A percentile compares a stretch with the other conserved stretches of the same genome.
Conservation (phyloP, 1,284 basidiomycete genomes). For the Heterobasidion occidentale region DNA sequence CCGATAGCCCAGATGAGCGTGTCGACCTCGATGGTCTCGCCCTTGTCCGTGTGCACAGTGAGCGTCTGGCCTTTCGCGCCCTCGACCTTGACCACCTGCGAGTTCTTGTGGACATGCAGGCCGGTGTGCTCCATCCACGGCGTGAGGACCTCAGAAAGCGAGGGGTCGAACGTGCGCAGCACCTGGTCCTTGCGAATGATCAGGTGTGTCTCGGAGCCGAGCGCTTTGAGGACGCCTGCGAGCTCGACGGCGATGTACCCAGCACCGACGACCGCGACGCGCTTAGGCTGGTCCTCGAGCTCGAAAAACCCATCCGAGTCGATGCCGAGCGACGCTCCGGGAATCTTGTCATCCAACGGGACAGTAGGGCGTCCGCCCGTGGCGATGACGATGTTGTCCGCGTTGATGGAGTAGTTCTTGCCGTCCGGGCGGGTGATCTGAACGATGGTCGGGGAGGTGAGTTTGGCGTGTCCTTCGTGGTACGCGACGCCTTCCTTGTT, state of each 20-base stretch:
- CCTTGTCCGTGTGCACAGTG: slow-evolving; percentile 63
- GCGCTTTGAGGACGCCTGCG: slow-evolving; percentile 81
- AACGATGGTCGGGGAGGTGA: slow-evolving; percentile 60
- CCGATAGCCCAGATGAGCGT: slow-evolving; percentile 93
- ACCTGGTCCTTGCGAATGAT: slow-evolving; percentile 88
- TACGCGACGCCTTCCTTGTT: slow-evolving; percentile 87
- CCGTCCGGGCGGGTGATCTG: slow-evolving; percentile 63
- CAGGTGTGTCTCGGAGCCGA: slow-evolving; percentile 88
- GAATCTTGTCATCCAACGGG: slow-evolving; percentile 71
- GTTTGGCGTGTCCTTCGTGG: slow-evolving; percentile 73
- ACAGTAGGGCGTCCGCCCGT: slow-evolving; percentile 82
- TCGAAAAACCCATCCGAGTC: slow-evolving; percentile 97
- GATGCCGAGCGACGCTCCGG: slow-evolving; percentile 87
- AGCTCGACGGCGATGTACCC: slow-evolving; percentile 98
- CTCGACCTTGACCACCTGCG: slow-evolving; percentile 73
- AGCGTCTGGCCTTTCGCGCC: slow-evolving; percentile 62
- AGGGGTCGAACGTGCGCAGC: slow-evolving; percentile 88
- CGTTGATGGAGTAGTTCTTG: slow-evolving; percentile 57
- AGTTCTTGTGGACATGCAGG: slow-evolving; percentile 77
- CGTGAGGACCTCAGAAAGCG: slow-evolving; percentile 82
- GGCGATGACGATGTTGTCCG: slow-evolving; percentile 78
- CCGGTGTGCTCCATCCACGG: slow-evolving; percentile 94
- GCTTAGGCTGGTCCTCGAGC: slow-evolving; percentile 83
- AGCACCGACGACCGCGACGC: slow-evolving; percentile 91
- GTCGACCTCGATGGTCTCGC: slow-evolving; percentile 81